phyloP scores from a whole-genome alignment of 257 asterid genomes.

The Asclepias syriaca region DNA sequence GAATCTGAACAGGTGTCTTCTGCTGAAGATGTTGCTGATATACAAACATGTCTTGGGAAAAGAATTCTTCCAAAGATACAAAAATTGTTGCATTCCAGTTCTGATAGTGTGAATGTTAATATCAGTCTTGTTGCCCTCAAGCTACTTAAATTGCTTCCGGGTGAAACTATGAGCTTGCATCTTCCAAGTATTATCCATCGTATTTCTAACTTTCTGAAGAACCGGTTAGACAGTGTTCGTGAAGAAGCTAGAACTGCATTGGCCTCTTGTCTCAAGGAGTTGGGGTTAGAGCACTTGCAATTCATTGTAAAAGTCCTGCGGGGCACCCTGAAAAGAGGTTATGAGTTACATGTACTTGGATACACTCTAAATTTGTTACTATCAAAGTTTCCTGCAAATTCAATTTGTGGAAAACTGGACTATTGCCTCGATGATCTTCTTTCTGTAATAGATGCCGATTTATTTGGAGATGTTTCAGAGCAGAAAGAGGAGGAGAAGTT shows the following conservation, averaged over 20 bases:
- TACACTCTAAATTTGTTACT: constrained; percentile 72
- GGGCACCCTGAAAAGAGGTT: constrained; percentile 76
- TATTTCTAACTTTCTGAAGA: constrained; percentile 69
- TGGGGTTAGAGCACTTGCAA: constrained; percentile 82
- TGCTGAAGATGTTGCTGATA: constrained; percentile 24
- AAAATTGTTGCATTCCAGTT: constrained; percentile 53
- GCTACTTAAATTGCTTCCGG: constrained; percentile 79
- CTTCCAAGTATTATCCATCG: constrained; percentile 91
- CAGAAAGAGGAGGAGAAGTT: constrained; percentile 95
- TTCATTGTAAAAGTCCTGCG: constrained; percentile 68
- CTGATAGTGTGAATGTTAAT: constrained; percentile 66
- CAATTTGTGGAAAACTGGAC: constrained; percentile 64
- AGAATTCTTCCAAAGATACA: constrained; percentile 73
- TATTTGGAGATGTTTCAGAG: constrained; percentile 87
- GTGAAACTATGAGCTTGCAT: constrained; percentile 68
- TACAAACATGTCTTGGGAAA: constrained; percentile 51
- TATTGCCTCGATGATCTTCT: constrained; percentile 82
- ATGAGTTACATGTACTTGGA: constrained; percentile 83
- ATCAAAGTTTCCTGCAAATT: constrained; percentile 54
- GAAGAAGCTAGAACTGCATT: constrained; percentile 91
- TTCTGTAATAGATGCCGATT: constrained; percentile 58
- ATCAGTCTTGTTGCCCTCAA: constrained; percentile 75
- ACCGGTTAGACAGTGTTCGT: constrained; percentile 78
- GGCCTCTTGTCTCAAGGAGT: constrained; percentile 78
- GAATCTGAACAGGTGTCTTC: constrained; percentile 26